Base-by-base conservation (phyloP, 208 protist genomes). In the Naegleria fowleri region DNA sequence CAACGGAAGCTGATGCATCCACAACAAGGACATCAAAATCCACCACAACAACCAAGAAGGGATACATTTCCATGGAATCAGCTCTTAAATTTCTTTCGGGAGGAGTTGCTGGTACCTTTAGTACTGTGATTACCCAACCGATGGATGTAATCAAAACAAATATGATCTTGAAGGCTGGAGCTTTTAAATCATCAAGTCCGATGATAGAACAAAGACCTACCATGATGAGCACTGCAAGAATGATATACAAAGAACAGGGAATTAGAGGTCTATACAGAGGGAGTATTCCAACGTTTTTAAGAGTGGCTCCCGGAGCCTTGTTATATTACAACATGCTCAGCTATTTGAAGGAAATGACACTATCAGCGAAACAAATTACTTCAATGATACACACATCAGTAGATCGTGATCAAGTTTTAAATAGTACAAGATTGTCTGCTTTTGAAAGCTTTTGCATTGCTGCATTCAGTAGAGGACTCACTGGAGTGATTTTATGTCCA, bases 191-290 rank as follows among this genome's bases (percentile, higher is more conserved):
- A 9, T 13, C 25, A 13, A n/a, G 25, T 36, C 25, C 58, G 19
- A n/a, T 25, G 9, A n/a, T 36, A 36, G 6, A 79, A 36, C 67
- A 25, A 79, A 79, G 67, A 79, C 6, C 7, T 36, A 36, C 16
- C 13, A 79, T 79, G 67, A 36, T 79, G 67, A 79, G 25, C 4
- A 79, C 67, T 36, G 67, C 67, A 36, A 79, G 3, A 36, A 25
- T 36, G 19, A 79, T 79, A 36, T 79, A 79, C 36, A 89, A 89
- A 38, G n/a, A 67, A 25, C n/a, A 58, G 11, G 86, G 86, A 40
- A 67, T 89, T 25, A 67, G 19, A 38, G 86, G 86, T 19, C 25
- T 89, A 55, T 89, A 41, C 5, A 89, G 48, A 89, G 86, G 86
- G 38, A 89, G 48, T 0, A 40, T 89, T 38, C 86, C 86, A 13